These are phyloP conservation scores for Zizania palustris DNA, from an alignment of 202 grass and related monocot genomes.

Conservation along the genomic window DNA sequence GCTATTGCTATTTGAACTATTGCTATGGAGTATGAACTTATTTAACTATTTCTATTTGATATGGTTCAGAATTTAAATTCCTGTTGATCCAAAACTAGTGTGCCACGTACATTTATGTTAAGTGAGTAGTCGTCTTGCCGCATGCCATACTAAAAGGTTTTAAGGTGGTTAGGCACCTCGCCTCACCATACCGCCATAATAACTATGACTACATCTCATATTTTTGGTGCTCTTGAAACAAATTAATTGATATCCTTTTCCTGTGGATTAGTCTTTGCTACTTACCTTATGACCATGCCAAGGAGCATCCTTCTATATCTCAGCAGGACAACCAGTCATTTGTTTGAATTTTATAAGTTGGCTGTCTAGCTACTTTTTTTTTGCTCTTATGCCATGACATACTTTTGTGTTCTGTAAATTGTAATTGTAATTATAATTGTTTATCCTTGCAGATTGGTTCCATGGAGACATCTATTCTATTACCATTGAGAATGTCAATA, in stretches of 20 bases:
- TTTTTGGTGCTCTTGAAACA: conserved; percentile 1
- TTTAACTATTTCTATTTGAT: too few species aligned
- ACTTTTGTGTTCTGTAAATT: conserved; percentile 23
- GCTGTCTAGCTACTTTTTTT: conserved; percentile 22
- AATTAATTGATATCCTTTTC: conserved; percentile 13
- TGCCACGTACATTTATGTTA: too few species aligned
- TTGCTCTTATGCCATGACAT: conserved; percentile 24
- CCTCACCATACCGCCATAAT: too few species aligned
- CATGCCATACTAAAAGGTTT: too few species aligned
- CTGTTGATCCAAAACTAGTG: too few species aligned
- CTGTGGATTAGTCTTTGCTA: conserved; percentile 6
- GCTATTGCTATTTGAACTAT: too few species aligned
- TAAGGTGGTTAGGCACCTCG: too few species aligned
- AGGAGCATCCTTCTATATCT: conserved; percentile 4
- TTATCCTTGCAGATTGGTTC: conserved; percentile 87
- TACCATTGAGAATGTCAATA: conserved; percentile 67
- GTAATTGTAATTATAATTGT: conserved; percentile 24
- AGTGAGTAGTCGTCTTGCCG: too few species aligned
- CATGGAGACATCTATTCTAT: conserved; percentile 89
- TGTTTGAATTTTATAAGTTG: conserved; percentile 17
- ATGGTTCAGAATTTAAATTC: too few species aligned
- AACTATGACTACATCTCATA: neutral
- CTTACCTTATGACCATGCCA: neutral
- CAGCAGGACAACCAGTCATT: neutral
- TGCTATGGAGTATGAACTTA: too few species aligned